Percentiles rank a stretch among this genome's conserved stretches.
Evolutionary conservation across 1,284 basidiomycete genomes (phyloP).

Genomic region (Ustilago loliicola): DNA sequence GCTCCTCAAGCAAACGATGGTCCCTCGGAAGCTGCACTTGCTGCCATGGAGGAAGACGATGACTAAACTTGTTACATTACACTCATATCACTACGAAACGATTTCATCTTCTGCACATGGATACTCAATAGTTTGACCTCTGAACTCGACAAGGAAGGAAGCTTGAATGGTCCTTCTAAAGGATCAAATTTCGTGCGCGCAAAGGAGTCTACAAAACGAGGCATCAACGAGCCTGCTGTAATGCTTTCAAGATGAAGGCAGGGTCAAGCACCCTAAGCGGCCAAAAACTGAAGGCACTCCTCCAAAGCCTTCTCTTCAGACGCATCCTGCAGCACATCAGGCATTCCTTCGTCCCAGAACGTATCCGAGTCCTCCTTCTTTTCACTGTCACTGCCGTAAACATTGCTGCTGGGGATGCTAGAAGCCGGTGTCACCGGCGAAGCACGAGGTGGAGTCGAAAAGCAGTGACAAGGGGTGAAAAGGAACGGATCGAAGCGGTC

Average conservation of each 20-base stretch:
- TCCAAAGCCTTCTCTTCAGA: slow-evolving; percentile 7
- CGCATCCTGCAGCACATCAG: slow-evolving; percentile 22
- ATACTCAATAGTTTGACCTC: too few species aligned
- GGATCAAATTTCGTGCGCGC: neutral
- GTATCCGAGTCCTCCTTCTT: neutral
- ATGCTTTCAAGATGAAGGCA: too few species aligned
- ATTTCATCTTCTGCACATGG: neutral
- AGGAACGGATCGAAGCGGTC: slow-evolving; percentile 18
- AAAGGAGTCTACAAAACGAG: neutral
- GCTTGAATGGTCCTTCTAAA: neutral
- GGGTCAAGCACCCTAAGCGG: neutral
- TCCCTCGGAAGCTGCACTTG: slow-evolving; percentile 8
- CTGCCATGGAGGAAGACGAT: slow-evolving; percentile 39
- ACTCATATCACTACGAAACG: neutral
- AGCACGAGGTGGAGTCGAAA: neutral
- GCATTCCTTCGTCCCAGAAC: slow-evolving; percentile 25
- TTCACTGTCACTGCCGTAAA: neutral
- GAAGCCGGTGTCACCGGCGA: neutral
- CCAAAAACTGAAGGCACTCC: neutral
- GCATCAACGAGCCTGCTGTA: neutral
- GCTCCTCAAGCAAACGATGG: slow-evolving; percentile 11
- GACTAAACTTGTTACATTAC: slow-evolving; percentile 9
- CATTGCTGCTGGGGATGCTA: neutral
- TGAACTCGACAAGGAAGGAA: too few species aligned
- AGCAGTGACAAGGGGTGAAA: slow-evolving; percentile 24